A percentile compares a stretch with the other conserved stretches of the same genome.
phyloP scores from a whole-genome alignment of 148 eudicot species.

The Rhododendron ferrugineum region DNA sequence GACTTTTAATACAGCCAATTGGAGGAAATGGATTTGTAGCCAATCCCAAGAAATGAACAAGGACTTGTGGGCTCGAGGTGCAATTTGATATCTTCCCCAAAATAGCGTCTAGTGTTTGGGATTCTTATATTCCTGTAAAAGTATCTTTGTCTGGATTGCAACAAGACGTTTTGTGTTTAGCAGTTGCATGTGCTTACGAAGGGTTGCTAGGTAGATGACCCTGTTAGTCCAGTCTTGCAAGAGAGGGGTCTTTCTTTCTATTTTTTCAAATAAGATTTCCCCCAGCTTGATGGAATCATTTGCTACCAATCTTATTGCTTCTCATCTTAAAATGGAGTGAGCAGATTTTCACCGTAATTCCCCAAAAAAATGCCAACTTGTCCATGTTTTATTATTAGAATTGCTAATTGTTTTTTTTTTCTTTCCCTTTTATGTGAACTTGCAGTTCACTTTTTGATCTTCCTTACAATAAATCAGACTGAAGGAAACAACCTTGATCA shows the following conservation, averaged over 20 bases:
- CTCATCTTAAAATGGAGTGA: background rate
- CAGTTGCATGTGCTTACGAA: background rate
- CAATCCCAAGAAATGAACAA: background rate
- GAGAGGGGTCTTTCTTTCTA: background rate
- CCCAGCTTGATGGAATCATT: background rate
- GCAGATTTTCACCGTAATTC: background rate
- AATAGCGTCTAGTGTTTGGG: background rate
- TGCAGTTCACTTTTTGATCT: background rate
- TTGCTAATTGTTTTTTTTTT: background rate
- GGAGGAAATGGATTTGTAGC: background rate
- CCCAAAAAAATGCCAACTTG: background rate
- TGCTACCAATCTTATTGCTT: background rate
- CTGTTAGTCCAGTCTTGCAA: background rate
- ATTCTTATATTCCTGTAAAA: background rate
- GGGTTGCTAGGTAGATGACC: background rate
- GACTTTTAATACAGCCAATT: background rate
- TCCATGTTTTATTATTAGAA: background rate
- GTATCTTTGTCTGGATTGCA: constrained; percentile 1
- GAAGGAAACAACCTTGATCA: background rate
- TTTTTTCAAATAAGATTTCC: background rate
- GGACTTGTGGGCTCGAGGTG: background rate
- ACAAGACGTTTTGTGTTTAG: background rate
- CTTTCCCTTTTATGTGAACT: background rate
- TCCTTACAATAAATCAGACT: background rate
- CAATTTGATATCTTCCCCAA: background rate